Percentiles rank a stretch among this genome's conserved stretches.
These are phyloP conservation scores for Chenopodium album DNA, from an alignment of 148 eudicot genomes.

Conservation along the genomic window DNA sequence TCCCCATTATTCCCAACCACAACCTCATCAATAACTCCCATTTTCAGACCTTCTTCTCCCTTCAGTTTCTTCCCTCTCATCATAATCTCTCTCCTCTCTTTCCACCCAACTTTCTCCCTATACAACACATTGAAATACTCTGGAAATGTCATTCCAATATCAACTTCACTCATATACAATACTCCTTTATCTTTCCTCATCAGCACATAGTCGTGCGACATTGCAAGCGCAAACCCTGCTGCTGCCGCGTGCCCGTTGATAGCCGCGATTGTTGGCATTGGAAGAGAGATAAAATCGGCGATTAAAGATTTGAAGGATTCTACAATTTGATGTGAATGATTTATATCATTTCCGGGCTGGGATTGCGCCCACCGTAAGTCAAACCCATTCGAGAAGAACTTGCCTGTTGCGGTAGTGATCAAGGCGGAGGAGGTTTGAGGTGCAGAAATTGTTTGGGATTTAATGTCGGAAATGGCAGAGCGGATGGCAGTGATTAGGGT, in stretches of 20 bases:
- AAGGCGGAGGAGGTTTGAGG: slow-evolving; percentile 19
- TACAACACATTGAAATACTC: slow-evolving; percentile 32
- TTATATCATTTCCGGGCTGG: not conserved
- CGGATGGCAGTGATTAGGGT: slow-evolving; percentile 34
- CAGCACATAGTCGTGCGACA: slow-evolving; percentile 27
- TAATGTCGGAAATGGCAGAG: slow-evolving; percentile 30
- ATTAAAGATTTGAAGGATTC: slow-evolving; percentile 29
- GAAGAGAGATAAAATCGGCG: slow-evolving; percentile 29
- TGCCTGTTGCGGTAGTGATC: slow-evolving; percentile 35
- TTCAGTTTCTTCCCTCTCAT: slow-evolving; percentile 32
- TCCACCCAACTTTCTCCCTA: slow-evolving; percentile 27
- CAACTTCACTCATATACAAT: slow-evolving; percentile 37
- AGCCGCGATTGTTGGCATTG: slow-evolving; percentile 36
- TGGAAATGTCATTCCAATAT: slow-evolving; percentile 35
- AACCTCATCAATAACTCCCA: slow-evolving; percentile 32
- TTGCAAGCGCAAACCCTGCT: slow-evolving; percentile 31
- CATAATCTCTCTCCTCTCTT: slow-evolving; percentile 30
- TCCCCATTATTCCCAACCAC: not conserved
- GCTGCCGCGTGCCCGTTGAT: slow-evolving; percentile 37
- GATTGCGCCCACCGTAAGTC: slow-evolving; percentile 32
- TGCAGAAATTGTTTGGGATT: slow-evolving; percentile 27
- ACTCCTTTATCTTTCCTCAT: slow-evolving; percentile 36
- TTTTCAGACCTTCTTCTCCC: slow-evolving; percentile 36
- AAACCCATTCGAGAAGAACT: slow-evolving; percentile 36
- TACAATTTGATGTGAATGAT: slow-evolving; percentile 12